A percentile compares a stretch with the other conserved stretches of the same genome.
Conservation (phyloP, 1,139 yeast species). For the Zygosaccharomyces pseudobailii region DNA sequence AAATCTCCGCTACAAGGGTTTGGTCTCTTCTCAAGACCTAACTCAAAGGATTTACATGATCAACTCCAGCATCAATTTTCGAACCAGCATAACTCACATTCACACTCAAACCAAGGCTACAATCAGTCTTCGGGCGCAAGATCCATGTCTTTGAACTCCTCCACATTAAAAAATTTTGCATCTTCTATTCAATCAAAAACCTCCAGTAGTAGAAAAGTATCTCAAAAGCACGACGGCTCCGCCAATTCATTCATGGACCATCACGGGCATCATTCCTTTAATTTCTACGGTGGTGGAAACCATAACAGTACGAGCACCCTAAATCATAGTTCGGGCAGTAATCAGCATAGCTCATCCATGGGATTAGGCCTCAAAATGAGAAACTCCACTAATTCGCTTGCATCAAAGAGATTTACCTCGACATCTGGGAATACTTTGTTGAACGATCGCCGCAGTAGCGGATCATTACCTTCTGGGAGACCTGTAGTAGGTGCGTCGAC, state of each 20-base stretch:
- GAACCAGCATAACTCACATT: slow-evolving; percentile 4
- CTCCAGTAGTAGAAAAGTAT: slow-evolving; percentile 39
- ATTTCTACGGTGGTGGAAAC: slow-evolving; percentile 4
- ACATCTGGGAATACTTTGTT: slow-evolving; percentile 32
- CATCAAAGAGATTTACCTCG: slow-evolving; percentile 29
- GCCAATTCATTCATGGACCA: slow-evolving; percentile 20
- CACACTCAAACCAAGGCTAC: slow-evolving; percentile 10
- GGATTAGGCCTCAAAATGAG: slow-evolving; percentile 37
- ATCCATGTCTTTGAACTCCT: slow-evolving; percentile 35
- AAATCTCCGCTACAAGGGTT: slow-evolving; percentile 33
- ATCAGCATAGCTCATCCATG: slow-evolving; percentile 15
- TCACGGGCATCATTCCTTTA: slow-evolving; percentile 7
- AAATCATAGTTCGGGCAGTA: slow-evolving; percentile 6
- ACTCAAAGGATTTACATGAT: slow-evolving; percentile 23
- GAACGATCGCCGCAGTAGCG: slow-evolving; percentile 22
- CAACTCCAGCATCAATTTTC: slow-evolving; percentile 6
- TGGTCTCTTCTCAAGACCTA: slow-evolving; percentile 30
- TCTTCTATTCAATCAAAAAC: slow-evolving; percentile 34
- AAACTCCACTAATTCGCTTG: slow-evolving; percentile 35
- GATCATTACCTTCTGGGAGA: slow-evolving; percentile 26
- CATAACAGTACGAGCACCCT: slow-evolving; percentile 4
- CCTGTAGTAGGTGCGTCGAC: slow-evolving; percentile 26
- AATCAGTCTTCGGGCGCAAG: slow-evolving; percentile 18
- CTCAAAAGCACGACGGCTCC: slow-evolving; percentile 39
- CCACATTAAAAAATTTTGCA: slow-evolving; percentile 33